Evolutionary conservation across 208 protist species (phyloP), one percentile per base, ranked within the genome.

Genomic region (Acanthamoeba castellanii): DNA sequence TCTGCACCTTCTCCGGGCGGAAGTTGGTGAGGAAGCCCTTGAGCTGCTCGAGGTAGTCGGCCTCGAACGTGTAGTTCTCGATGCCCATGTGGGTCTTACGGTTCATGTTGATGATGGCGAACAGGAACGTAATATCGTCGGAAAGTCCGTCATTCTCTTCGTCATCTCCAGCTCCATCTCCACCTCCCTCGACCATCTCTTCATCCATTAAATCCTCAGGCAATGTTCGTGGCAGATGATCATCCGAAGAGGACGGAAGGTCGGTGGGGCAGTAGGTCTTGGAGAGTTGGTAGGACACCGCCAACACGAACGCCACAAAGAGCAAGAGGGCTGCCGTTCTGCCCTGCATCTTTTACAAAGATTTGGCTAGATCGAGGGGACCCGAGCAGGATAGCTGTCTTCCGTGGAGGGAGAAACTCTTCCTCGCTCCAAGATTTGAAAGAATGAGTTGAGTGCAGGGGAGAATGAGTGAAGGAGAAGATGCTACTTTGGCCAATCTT

Each of bases 11-110:
- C 42, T 70, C 22, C 5, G 87, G 87, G 3, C 30, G 22, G 37
- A 30, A 92, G 27, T 5, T 16, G 1, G 37, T 6, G 14, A 92
- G 61, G 66, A 76, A 78, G 59, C 45, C 66, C 87, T 92, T 92
- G 1, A 92, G 5, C 30, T 92, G 52, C 59, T 74, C 27, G 25
- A 92, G 34, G 66, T 92, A 92, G 87, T 92, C 87, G 22, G 1
- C 14, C 25, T 92, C 87, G 66, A 92, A 92, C 14, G 87, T 92
- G 59, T 92, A 92, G 87, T 92, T 92, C 47, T 92, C 87, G 37
- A 92, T 92, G 20, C 87, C 87, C 87, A 92, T 32, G 25, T 92
- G 87, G 18, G 87, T n/a, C 27, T 18, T 72, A 1, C 87, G 32
- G 59, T 92, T 92, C 87, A 92, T 92, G 87, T 92, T 57, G 57